Evolutionary conservation across 2,329 filamentous ascomycete genomes (phyloP).

Genomic region (Pezicula carpinea): DNA sequence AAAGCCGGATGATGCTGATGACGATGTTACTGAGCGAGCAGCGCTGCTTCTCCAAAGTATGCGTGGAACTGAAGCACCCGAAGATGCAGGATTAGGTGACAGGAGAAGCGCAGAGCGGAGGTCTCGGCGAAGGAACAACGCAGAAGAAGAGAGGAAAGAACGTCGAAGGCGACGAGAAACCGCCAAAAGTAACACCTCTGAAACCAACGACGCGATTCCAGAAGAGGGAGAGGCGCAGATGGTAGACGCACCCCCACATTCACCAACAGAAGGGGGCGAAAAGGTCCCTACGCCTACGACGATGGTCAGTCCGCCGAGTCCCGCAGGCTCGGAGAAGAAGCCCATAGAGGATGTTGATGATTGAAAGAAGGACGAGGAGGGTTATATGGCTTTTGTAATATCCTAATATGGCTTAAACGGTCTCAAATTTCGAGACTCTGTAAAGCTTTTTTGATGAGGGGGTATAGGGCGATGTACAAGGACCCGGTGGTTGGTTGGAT

Average conservation of each 20-base stretch:
- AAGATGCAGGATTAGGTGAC: constrained; percentile 49
- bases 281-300: constrained; percentile 22
- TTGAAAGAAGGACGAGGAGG: constrained; percentile 1
- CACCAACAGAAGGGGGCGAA: constrained; percentile 13
- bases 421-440: neutral
- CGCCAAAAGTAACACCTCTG: constrained; percentile 32
- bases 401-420: constrained; percentile 1
- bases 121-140: constrained; percentile 54
- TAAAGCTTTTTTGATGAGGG: too few relatives aligned
- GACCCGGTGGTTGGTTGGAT: too few relatives aligned
- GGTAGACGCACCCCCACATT: constrained; percentile 5
- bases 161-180: constrained; percentile 64
- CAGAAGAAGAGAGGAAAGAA: constrained; percentile 70
- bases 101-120: constrained; percentile 59
- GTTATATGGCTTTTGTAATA: constrained; percentile 2
- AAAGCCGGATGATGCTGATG: constrained; percentile 25
- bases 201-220: constrained; percentile 4
- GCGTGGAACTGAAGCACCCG: constrained; percentile 51
- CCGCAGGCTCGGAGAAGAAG: constrained; percentile 22
- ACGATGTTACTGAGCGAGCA: constrained; percentile 82
- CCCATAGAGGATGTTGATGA: constrained; percentile 24
- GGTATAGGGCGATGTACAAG: too few relatives aligned
- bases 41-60: constrained; percentile 81
- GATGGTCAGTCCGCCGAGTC: constrained; percentile 27
- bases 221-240: constrained; percentile 12